Evolutionary conservation across 2,329 filamentous ascomycete genomes (phyloP).

Genomic region (Exophiala dermatitidis): DNA sequence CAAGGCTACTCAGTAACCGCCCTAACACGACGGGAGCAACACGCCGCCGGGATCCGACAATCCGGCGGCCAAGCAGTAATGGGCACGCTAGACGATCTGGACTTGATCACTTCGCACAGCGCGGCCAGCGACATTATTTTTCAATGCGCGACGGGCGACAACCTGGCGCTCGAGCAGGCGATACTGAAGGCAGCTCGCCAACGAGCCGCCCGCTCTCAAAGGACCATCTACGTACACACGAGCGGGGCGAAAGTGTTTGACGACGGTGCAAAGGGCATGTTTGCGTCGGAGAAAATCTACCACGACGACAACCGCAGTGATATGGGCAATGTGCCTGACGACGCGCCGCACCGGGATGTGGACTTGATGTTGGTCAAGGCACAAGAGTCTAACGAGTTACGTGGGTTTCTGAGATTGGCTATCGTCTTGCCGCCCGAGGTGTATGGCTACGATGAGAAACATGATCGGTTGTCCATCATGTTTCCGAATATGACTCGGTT

Average conservation of each 20-base stretch:
- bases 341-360: slow-evolving; percentile 40
- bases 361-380: slow-evolving; percentile 40
- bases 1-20: slow-evolving; percentile 41
- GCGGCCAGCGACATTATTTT: slow-evolving; percentile 38
- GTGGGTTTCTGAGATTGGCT: slow-evolving; percentile 37
- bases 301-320: slow-evolving; percentile 36
- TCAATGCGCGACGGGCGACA: slow-evolving; percentile 45
- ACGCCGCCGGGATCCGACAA: slow-evolving; percentile 10
- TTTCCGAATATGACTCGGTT: slow-evolving; percentile 43
- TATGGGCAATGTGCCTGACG: slow-evolving; percentile 38
- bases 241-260: slow-evolving; percentile 35
- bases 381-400: slow-evolving; percentile 30
- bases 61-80: slow-evolving; percentile 35
- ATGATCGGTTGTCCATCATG: slow-evolving; percentile 42
- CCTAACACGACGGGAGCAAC: slow-evolving; percentile 25
- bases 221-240: slow-evolving; percentile 42
- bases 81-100: slow-evolving; percentile 37
- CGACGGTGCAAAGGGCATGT: slow-evolving; percentile 34
- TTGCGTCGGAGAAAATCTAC: slow-evolving; percentile 37
- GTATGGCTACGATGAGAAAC: slow-evolving; percentile 38
- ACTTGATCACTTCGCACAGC: slow-evolving; percentile 35
- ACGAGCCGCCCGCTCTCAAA: slow-evolving; percentile 33
- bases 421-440: slow-evolving; percentile 45
- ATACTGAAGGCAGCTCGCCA: slow-evolving; percentile 39
- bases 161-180: slow-evolving; percentile 40